Evolutionary conservation across 2,329 filamentous ascomycete species (phyloP), one percentile per base, ranked within the genome.

Genomic region (Neocucurbitaria cava): DNA sequence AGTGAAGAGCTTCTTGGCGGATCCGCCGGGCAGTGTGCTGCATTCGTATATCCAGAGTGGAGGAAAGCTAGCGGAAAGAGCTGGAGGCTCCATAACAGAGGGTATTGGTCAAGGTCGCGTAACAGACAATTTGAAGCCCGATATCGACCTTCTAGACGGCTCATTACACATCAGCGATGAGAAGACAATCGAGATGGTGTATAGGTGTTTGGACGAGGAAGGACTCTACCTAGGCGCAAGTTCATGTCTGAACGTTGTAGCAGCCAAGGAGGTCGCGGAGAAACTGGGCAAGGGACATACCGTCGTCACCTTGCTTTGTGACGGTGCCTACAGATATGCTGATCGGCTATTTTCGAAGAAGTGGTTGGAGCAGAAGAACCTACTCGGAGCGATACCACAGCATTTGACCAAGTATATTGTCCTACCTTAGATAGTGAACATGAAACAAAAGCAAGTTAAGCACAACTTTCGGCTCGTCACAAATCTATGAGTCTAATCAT

Each of bases 101-200:
- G 95, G 95, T 21, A 99, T 99, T 69, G 95, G 95, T 18, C 95
- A 98, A 80, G 95, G 95, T 33, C 89, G 95, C 47, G 86, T 99
- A 46, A 99, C 95, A n/a, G 91, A 96, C 72, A 99, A 99, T 78
- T 80, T 99, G 61, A 82, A 86, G 77, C 90, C 90, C 3, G 95
- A 99, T 70, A 84, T 99, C 53, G 89, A 84, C 56, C 82, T 96
- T 40, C 71, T 98, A 15, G 95, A 98, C 77, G 93, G 89, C 54
- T 91, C 92, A 31, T 71, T 99, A 68, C 83, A 88, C 73, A 92
- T 99, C 65, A 84, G 87, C 57, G 95, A 99, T 73, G 92, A 95
- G 80, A 93, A 96, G 85, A 96, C 88, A 69, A 94, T 99, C 65
- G 91, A 91, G 78, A 98, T 97, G 95, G 92, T 99, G 40, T 99